Evolutionary conservation across 139 green algal species (phyloP).

Genomic region (Haematococcus lacustris): DNA sequence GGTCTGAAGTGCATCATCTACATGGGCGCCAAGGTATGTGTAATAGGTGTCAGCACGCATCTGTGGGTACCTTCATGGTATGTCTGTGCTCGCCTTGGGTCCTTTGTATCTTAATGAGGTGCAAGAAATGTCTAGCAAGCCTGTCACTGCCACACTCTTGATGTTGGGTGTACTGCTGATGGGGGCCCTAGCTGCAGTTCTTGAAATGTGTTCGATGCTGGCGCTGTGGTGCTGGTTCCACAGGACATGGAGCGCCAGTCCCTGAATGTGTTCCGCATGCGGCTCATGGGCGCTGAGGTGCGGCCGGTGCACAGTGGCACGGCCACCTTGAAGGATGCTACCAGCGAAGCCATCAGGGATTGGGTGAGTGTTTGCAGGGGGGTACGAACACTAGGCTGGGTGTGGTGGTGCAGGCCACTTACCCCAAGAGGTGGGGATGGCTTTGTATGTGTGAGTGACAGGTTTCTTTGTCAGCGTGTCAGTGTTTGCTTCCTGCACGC

Average conservation of each 20-base stretch:
- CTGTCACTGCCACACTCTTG: no score
- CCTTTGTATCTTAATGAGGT: no score
- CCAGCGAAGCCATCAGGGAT: slow-evolving; percentile 94
- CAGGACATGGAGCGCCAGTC: slow-evolving; percentile 93
- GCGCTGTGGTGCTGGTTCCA: background rate
- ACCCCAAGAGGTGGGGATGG: background rate
- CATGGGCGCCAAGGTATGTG: slow-evolving; percentile 85
- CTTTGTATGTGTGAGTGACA: background rate
- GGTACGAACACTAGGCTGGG: background rate
- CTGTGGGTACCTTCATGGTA: no score
- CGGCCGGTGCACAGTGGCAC: slow-evolving; percentile 84
- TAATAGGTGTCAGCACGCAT: no score
- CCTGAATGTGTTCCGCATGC: slow-evolving; percentile 99
- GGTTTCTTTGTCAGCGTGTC: no score
- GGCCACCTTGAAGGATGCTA: slow-evolving; percentile 96
- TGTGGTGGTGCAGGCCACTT: background rate
- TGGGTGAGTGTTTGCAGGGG: slow-evolving; percentile 72
- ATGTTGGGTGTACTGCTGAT: no score
- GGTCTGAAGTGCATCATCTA: slow-evolving; percentile 97
- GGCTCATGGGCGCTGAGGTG: slow-evolving; percentile 92
- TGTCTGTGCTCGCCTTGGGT: no score
- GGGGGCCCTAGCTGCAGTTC: no score
- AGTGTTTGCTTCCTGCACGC: no score
- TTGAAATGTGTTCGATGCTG: no score
- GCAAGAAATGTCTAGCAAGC: no score